These are phyloP conservation scores for Logfia minima DNA, from an alignment of 129 eudicot species.

Conservation along the genomic window DNA sequence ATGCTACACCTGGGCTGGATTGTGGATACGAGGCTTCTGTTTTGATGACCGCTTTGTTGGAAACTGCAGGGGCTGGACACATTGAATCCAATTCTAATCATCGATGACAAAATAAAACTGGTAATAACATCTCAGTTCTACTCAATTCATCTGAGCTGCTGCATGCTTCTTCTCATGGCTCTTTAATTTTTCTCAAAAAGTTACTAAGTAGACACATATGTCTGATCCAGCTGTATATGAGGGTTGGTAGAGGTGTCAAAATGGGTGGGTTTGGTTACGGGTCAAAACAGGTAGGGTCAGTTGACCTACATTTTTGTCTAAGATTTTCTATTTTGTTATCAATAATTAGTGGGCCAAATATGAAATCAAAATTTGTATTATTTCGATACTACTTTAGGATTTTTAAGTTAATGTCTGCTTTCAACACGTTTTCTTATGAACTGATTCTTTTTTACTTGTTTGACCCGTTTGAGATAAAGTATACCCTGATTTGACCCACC, in stretches of 20 bases:
- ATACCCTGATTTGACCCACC: not conserved
- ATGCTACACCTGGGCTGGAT: not conserved
- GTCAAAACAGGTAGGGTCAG: not conserved
- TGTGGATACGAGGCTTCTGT: not conserved
- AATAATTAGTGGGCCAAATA: no score
- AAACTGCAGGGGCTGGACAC: conserved; percentile 87
- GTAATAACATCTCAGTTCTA: conserved; percentile 38
- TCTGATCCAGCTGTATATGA: not conserved
- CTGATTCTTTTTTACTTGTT: not conserved
- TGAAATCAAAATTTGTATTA: no score
- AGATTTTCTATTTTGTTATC: no score
- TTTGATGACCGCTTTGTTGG: conserved; percentile 4
- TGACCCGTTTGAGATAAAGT: not conserved
- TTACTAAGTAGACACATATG: not conserved
- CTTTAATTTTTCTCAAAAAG: not conserved
- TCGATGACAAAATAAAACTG: conserved; percentile 78
- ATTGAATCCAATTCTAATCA: conserved; percentile 66
- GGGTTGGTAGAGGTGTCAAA: not conserved
- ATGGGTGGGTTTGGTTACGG: not conserved
- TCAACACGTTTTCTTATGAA: no score
- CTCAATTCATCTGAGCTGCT: not conserved
- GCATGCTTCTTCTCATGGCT: not conserved
- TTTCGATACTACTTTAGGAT: no score
- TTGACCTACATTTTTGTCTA: not conserved
- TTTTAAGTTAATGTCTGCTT: no score